phyloP scores from a whole-genome alignment of 148 eudicot species.

The Vaccinium myrtillus region DNA sequence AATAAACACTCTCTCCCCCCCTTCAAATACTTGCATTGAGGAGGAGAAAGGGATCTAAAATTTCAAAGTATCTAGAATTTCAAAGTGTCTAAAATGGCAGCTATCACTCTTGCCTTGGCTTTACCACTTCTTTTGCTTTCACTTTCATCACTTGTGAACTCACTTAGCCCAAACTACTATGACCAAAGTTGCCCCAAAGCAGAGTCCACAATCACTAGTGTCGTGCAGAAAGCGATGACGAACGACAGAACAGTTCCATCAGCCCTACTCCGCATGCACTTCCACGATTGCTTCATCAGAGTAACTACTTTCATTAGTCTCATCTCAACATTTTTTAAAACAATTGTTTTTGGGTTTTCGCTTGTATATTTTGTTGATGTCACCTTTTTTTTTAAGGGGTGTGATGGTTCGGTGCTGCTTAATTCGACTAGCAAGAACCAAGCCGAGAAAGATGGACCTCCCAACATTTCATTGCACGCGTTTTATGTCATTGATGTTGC shows the following conservation, averaged over 20 bases:
- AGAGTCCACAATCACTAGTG: constrained; percentile 37
- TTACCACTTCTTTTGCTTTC: constrained; percentile 16
- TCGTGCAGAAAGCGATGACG: constrained; percentile 35
- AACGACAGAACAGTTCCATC: constrained; percentile 65
- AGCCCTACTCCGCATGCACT: constrained; percentile 53
- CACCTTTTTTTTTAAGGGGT: constrained; percentile 44
- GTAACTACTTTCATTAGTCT: constrained; percentile 16
- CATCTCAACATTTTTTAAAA: background rate
- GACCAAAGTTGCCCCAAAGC: constrained; percentile 38
- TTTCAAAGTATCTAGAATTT: background rate
- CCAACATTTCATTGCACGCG: constrained; percentile 73
- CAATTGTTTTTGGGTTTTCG: too few relatives aligned
- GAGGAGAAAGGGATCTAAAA: background rate
- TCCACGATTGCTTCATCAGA: constrained; percentile 53
- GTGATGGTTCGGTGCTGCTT: constrained; percentile 81
- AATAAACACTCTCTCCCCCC: background rate
- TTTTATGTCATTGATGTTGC: constrained; percentile 72
- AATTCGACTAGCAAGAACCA: constrained; percentile 43
- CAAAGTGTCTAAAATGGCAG: constrained; percentile 20
- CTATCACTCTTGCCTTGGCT: constrained; percentile 15
- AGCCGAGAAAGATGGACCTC: constrained; percentile 66
- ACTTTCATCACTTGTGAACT: constrained; percentile 11
- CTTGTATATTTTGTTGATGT: background rate
- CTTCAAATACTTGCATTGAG: background rate
- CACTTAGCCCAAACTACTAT: constrained; percentile 29